These are phyloP conservation scores for Mitragyna speciosa DNA, from an alignment of 257 asterid genomes.

Conservation along the genomic window DNA sequence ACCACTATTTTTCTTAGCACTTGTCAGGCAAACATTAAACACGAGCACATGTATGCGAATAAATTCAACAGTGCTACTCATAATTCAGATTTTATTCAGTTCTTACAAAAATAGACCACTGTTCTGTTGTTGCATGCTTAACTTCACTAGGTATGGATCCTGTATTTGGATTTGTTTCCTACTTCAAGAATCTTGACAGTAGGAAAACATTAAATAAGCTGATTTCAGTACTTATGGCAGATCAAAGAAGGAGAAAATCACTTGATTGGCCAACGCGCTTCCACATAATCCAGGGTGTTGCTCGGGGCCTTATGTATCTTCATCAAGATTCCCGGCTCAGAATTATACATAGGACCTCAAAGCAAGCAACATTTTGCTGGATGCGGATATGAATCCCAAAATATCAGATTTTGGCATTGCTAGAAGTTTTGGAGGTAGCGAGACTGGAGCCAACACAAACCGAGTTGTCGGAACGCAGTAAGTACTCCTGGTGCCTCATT, in stretches of 20 bases:
- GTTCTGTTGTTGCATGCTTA: neutral
- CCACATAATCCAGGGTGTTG: conserved; percentile 42
- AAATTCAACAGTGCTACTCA: neutral
- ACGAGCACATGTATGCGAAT: neutral
- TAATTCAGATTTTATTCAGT: neutral
- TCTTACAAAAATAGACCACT: neutral
- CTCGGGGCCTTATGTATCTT: conserved; percentile 54
- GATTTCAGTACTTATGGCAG: conserved; percentile 24
- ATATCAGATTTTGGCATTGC: conserved; percentile 63
- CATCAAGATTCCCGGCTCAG: conserved; percentile 57
- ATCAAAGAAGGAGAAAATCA: conserved; percentile 22
- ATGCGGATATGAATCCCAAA: conserved; percentile 46
- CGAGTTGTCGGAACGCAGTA: conserved; percentile 61
- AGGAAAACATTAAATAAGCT: neutral
- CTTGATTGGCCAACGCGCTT: conserved; percentile 48
- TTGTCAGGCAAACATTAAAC: neutral
- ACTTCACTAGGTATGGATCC: neutral
- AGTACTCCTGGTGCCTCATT: conserved; percentile 1
- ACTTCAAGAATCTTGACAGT: neutral
- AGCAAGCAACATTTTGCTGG: conserved; percentile 58
- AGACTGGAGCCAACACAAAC: conserved; percentile 45
- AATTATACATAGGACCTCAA: conserved; percentile 57
- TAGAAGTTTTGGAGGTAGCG: conserved; percentile 42
- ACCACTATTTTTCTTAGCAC: no score
- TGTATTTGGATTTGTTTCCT: neutral